Base-by-base conservation (phyloP, 805 yeast species). In the Lipomyces yamadae region DNA sequence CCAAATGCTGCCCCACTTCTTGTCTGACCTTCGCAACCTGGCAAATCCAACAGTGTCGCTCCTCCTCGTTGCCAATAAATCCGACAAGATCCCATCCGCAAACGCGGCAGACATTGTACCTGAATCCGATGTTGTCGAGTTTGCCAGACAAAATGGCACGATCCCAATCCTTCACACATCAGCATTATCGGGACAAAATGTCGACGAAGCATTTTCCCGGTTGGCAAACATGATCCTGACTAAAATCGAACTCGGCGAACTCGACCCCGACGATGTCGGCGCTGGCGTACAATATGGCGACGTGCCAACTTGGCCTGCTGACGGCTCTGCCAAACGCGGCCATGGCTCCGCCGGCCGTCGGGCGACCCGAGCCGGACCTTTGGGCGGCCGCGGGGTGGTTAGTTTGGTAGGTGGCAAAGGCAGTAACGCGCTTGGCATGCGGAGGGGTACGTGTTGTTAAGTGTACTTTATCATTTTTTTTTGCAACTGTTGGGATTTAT, bases 31-130 rank as follows among this genome's bases (percentile, higher is more conserved):
- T 77, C 88, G 89, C 77, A 95, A 91, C 73, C 91, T 93, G 74
- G 97, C 97, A 0, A 96, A 92, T 75, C 93, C 94, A 61, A 91
- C 92, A 75, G 92, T 92, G 64, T 94, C 94, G 66, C 90, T 92
- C 71, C 95, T 94, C 66, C 83, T 93, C 72, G 95, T 92, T 70
- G 97, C 97, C 74, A 93, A 92, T 81, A 93, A 93, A 79, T 86
- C 91, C 39, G 98, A 93, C 82, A 83, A 92, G 77, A 18, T 70
- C 30, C 48, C 64, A 15, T 11, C 56, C 32, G 91, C 72, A 13
- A 69, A 66, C 18, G 69, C 71, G 18, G 67, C 77, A 7, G 82
- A 79, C 56, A 76, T 80, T 1, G 78, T 80, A 33, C 70, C 78
- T 3, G 78, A 76, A 37, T 75, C 76, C 5, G 82, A 80, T 37